Conservation (phyloP, 176 grass and related monocot genomes). For the Lolium perenne region DNA sequence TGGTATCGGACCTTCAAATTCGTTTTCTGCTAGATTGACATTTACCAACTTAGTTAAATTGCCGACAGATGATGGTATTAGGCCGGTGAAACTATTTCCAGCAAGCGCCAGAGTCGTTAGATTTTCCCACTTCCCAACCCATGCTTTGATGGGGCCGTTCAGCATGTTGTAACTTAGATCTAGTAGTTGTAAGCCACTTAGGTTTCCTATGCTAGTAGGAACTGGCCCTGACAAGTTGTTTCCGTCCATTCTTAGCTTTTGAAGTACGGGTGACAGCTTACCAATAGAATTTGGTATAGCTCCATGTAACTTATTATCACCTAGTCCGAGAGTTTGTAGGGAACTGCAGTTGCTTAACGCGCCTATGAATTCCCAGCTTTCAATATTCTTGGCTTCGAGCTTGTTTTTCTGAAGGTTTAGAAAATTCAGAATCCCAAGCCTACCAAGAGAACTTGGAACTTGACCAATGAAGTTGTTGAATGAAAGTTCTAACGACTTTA, state of each 20-base stretch:
- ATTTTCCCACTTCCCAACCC: neutral
- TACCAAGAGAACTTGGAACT: no score
- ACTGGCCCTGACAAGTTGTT: neutral
- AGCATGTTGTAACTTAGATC: neutral
- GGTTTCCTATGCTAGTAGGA: neutral
- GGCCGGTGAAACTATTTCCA: neutral
- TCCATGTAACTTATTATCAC: neutral
- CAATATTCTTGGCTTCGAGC: constrained; percentile 8
- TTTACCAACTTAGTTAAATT: constrained; percentile 32
- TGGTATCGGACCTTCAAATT: constrained; percentile 39
- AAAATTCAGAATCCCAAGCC: neutral
- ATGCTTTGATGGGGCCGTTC: neutral
- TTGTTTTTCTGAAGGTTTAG: constrained; percentile 1
- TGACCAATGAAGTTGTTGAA: neutral
- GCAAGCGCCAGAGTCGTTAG: neutral
- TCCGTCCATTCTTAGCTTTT: fast-evolving
- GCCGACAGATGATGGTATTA: neutral
- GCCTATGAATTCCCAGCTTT: neutral
- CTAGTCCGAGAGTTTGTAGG: neutral
- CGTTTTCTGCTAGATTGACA: neutral
- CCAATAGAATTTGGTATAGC: neutral
- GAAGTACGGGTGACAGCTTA: neutral
- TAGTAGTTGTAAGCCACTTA: neutral
- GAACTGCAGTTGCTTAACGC: neutral
- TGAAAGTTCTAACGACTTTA: neutral